Evolutionary conservation across 306 rosid species (phyloP).

Genomic region (Adenanthera pavonina): DNA sequence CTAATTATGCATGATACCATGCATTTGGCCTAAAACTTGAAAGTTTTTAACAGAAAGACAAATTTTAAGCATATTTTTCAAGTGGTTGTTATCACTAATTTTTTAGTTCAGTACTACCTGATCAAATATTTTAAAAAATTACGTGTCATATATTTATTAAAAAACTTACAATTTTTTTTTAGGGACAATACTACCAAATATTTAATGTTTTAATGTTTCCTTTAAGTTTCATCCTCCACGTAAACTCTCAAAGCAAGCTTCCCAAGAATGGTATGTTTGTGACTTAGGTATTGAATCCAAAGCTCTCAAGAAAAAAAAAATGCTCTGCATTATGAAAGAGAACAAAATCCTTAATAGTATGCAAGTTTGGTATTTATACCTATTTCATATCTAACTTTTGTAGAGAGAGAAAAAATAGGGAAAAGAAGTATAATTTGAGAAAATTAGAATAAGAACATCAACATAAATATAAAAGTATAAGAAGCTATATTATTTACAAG

Average conservation of each 20-base stretch:
- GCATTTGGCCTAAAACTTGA: conserved; percentile 37
- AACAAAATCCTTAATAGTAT: neutral
- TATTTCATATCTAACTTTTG: neutral
- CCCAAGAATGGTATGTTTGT: conserved; percentile 5
- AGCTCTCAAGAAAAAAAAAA: neutral
- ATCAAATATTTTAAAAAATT: neutral
- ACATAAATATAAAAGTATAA: neutral
- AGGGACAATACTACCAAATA: neutral
- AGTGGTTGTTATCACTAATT: neutral
- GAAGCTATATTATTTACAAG: neutral
- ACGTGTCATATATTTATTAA: neutral
- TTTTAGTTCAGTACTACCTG: neutral
- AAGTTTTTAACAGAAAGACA: neutral
- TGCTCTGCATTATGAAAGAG: neutral
- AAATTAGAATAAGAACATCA: neutral
- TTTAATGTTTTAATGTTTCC: neutral
- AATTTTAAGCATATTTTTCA: neutral
- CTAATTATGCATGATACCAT: conserved; percentile 3
- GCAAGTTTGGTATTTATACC: neutral
- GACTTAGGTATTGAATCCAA: neutral
- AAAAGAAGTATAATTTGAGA: no score
- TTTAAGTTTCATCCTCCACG: neutral
- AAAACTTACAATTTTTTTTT: no score
- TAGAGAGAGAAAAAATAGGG: no score
- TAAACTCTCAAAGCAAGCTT: conserved; percentile 13